Evolutionary conservation across 306 rosid species (phyloP).

Genomic region (Sesbania bispinosa): DNA sequence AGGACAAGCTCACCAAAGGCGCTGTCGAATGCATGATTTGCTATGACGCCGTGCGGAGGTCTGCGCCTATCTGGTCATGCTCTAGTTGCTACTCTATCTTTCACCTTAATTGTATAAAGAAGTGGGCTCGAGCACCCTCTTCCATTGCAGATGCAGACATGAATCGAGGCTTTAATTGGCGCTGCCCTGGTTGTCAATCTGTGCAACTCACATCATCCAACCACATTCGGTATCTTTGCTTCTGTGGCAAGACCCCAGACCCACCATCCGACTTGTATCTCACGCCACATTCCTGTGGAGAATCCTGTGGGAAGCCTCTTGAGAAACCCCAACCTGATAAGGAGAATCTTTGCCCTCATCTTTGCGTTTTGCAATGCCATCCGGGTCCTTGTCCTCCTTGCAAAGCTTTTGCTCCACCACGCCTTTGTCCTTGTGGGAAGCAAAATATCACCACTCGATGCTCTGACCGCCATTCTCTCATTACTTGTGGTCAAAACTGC

Average conservation of each 20-base stretch:
- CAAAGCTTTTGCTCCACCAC: conserved; percentile 76
- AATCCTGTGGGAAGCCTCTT: conserved; percentile 76
- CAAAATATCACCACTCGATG: conserved; percentile 70
- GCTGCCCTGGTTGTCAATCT: conserved; percentile 93
- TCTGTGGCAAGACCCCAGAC: conserved; percentile 79
- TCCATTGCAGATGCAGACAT: too few relatives aligned
- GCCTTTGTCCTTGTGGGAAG: conserved; percentile 80
- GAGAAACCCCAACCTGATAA: conserved; percentile 24
- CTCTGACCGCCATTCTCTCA: conserved; percentile 59
- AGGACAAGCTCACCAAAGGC: conserved; percentile 70
- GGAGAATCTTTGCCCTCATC: conserved; percentile 79
- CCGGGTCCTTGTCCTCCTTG: conserved; percentile 98
- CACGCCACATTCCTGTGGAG: conserved; percentile 94
- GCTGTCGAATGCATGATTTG: conserved; percentile 90
- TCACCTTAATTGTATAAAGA: conserved; percentile 76
- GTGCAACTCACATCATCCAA: conserved; percentile 61
- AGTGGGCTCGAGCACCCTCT: conserved; percentile 90
- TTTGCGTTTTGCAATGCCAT: conserved; percentile 93
- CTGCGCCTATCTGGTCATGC: conserved; percentile 87
- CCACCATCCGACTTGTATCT: conserved; percentile 85
- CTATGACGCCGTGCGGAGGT: conserved; percentile 77
- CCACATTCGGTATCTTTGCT: conserved; percentile 69
- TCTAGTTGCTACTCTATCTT: conserved; percentile 81
- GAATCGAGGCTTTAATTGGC: too few relatives aligned
- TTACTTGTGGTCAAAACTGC: conserved; percentile 75